A percentile compares a stretch with the other conserved stretches of the same genome.
These are phyloP conservation scores for Lizonia empirigonia DNA, from an alignment of 2,329 filamentous ascomycete species.

Conservation along the genomic window DNA sequence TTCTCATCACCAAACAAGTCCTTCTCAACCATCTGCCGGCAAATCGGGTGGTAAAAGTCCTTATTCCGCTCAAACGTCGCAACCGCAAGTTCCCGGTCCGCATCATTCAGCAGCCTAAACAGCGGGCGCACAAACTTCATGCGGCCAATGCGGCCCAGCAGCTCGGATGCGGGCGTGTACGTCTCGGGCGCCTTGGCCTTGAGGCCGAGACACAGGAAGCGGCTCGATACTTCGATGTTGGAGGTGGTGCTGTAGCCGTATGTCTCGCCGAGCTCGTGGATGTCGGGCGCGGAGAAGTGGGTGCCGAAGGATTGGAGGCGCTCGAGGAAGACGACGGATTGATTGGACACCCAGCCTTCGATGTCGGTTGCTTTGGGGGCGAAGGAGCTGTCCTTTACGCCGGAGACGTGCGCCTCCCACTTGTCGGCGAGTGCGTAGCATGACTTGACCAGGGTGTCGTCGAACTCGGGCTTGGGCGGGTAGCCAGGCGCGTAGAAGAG, in stretches of 20 bases:
- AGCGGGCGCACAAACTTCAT: slow-evolving; percentile 98
- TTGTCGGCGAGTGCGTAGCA: slow-evolving; percentile 83
- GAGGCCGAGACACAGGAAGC: slow-evolving; percentile 81
- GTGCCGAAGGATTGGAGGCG: slow-evolving; percentile 70
- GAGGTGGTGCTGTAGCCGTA: slow-evolving; percentile 74
- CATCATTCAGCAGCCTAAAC: slow-evolving; percentile 75
- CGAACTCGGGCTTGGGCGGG: slow-evolving; percentile 88
- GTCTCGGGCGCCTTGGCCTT: slow-evolving; percentile 71
- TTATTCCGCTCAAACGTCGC: slow-evolving; percentile 85
- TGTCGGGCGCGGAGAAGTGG: slow-evolving; percentile 67
- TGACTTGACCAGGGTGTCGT: slow-evolving; percentile 82
- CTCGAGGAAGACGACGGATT: slow-evolving; percentile 90
- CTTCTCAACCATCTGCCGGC: slow-evolving; percentile 79
- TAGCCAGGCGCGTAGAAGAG: slow-evolving; percentile 89
- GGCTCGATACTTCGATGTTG: slow-evolving; percentile 83
- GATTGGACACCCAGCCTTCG: slow-evolving; percentile 77
- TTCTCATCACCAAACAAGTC: slow-evolving; percentile 63
- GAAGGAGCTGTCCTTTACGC: slow-evolving; percentile 47
- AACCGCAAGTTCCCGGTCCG: slow-evolving; percentile 75
- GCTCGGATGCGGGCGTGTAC: slow-evolving; percentile 72
- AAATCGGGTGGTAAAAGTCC: slow-evolving; percentile 96
- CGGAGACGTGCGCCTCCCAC: slow-evolving; percentile 67
- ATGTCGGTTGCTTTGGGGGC: slow-evolving; percentile 72
- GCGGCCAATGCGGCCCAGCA: slow-evolving; percentile 81
- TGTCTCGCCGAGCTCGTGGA: slow-evolving; percentile 72